Evolutionary conservation across 805 yeast genomes (phyloP), one percentile per base, ranked within the genome.

Genomic region (Yarrowia sp.): DNA sequence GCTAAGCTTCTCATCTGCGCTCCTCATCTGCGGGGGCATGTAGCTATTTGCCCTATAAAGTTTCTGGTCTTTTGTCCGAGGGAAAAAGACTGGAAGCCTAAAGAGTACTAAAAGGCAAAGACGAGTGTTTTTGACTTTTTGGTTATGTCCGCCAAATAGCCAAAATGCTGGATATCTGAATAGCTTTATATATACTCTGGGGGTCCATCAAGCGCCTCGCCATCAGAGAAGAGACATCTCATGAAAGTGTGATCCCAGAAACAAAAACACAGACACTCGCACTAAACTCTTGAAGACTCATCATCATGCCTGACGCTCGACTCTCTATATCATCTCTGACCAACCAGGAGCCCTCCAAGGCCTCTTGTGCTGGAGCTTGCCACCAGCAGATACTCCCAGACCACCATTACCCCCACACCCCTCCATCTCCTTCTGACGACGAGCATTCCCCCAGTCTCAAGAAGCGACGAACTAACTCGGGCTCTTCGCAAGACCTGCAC

Each of bases 1-100:
- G 63, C 63, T 41, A 56, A 56, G 63, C 63, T 56, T 56, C 63
- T 26, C 63, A 56, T 56, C 63, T 56, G 63, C 63, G 63, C 63
- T 56, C 48, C 63, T 56, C 63, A 41, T 56, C 63, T 56, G 63
- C 63, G 63, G 63, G 63, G 61, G 63, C 22, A 56, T 56, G 63
- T 56, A 56, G 63, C 63, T 56, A 56, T 56, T 56, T 56, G 63
- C 8, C 38, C 15, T 19, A 15, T 32, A 41, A 15, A 42, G 48
- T 56, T 56, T n/a, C 3, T 40, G 22, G 48, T 56, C 63, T 56
- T 42, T 56, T 56, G 63, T 56, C 63, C 63, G 63, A 56, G 63
- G 63, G 63, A 56, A 41, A 56, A 56, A 56, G 63, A 56, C 63
- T 26, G 48, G 59, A 53, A 53, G 45, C 59, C 45, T 53, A 53